Percentiles rank a stretch among this genome's conserved stretches.
Evolutionary conservation across 345 rosid species (phyloP).

Genomic region (Populus pruinosa): DNA sequence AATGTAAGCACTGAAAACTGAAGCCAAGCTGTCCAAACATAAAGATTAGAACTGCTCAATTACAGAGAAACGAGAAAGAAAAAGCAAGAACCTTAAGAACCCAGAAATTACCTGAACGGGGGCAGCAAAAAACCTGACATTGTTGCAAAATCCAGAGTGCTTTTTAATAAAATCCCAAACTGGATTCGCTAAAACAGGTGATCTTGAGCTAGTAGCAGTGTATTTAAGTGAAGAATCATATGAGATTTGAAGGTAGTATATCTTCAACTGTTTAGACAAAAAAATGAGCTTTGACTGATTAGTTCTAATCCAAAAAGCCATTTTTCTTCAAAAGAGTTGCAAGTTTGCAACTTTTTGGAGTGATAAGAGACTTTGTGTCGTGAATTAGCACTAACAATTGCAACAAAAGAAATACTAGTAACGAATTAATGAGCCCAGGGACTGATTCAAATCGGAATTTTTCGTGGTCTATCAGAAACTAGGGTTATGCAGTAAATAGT

Average conservation of each 20-base stretch:
- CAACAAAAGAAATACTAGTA: too few relatives aligned
- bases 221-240: slow-evolving; percentile 7
- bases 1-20: neutral
- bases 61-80: neutral
- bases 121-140: slow-evolving; percentile 48
- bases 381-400: too few relatives aligned
- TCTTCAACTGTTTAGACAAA: slow-evolving; percentile 25
- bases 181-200: slow-evolving; percentile 9
- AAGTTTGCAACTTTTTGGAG: too few relatives aligned
- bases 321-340: slow-evolving; percentile 9
- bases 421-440: too few relatives aligned
- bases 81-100: neutral
- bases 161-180: slow-evolving; percentile 8
- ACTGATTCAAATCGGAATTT: too few relatives aligned
- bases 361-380: too few relatives aligned
- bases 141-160: slow-evolving; percentile 24
- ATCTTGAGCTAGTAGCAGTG: slow-evolving; percentile 8
- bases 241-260: slow-evolving; percentile 27
- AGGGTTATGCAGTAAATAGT: too few relatives aligned
- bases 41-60: neutral
- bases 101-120: slow-evolving; percentile 37
- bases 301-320: slow-evolving; percentile 44
- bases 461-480: too few relatives aligned
- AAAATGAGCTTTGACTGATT: slow-evolving; percentile 31
- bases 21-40: too few relatives aligned